phyloP scores from a whole-genome alignment of 1,139 yeast genomes.

The Suhomyces panamericanus region DNA sequence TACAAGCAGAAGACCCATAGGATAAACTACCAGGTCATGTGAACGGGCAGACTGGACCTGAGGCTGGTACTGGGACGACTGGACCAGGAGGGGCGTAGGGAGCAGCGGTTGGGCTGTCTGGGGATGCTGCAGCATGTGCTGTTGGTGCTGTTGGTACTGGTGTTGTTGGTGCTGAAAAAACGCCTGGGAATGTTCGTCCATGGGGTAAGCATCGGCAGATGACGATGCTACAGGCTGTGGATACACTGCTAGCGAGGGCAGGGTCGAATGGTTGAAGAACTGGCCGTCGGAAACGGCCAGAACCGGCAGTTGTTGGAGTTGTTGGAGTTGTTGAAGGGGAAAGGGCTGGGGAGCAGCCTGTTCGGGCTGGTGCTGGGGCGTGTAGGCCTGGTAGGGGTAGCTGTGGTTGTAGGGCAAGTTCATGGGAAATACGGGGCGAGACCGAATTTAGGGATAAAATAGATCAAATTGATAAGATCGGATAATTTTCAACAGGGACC shows the following conservation, averaged over 20 bases:
- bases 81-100: conserved; percentile 5
- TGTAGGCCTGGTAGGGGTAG: conserved; percentile 12
- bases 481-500: too few relatives aligned
- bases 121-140: conserved; percentile 9
- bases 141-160: conserved; percentile 15
- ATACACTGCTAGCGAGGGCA: conserved; percentile 2
- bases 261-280: not conserved
- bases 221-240: not conserved
- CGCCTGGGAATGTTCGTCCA: conserved; percentile 10
- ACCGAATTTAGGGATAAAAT: too few relatives aligned
- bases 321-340: conserved; percentile 5
- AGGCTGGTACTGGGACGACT: conserved; percentile 8
- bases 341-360: conserved; percentile 6
- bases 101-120: conserved; percentile 2
- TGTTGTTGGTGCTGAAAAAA: conserved; percentile 14
- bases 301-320: not conserved
- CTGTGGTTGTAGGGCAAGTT: conserved; percentile 16
- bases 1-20: not conserved
- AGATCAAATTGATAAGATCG: too few relatives aligned
- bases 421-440: conserved; percentile 7
- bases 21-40: conserved; percentile 6
- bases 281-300: conserved; percentile 3
- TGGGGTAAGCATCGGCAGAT: conserved; percentile 2
- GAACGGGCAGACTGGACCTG: conserved; percentile 2
- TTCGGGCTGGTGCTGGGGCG: conserved; percentile 11